Conservation (phyloP, 1,139 yeast species). For the Taphrina pruni region DNA sequence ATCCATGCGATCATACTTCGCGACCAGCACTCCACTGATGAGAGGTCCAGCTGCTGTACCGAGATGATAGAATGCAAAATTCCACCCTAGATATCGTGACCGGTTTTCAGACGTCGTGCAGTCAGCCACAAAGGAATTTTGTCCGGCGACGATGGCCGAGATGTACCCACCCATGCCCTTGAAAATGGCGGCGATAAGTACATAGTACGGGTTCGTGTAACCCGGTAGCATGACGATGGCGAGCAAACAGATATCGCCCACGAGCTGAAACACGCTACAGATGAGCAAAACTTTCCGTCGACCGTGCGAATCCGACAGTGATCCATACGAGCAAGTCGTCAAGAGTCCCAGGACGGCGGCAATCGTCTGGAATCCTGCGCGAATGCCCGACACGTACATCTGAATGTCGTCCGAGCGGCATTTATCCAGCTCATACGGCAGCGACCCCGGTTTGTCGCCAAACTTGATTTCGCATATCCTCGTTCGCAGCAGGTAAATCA, state of each 20-base stretch:
- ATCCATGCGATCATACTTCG: conserved; percentile 39
- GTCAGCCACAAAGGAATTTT: conserved; percentile 42
- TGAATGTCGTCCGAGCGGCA: conserved; percentile 41
- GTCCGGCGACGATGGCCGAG: conserved; percentile 41
- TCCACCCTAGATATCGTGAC: conserved; percentile 40
- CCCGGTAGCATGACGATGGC: conserved; percentile 36
- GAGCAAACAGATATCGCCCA: conserved; percentile 40
- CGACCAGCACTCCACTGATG: conserved; percentile 38
- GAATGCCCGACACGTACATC: conserved; percentile 39
- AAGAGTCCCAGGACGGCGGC: conserved; percentile 41
- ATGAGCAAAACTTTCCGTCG: conserved; percentile 40
- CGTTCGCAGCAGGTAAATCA: conserved; percentile 40
- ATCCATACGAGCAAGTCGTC: conserved; percentile 41
- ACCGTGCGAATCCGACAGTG: conserved; percentile 41
- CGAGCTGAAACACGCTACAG: conserved; percentile 29
- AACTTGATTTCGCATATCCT: conserved; percentile 36
- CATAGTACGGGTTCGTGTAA: conserved; percentile 32
- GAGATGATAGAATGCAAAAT: conserved; percentile 42
- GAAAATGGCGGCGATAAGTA: conserved; percentile 38
- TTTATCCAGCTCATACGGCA: conserved; percentile 34
- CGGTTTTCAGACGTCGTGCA: conserved; percentile 39
- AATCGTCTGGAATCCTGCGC: conserved; percentile 41
- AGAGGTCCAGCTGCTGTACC: conserved; percentile 43
- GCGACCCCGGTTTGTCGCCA: conserved; percentile 32
- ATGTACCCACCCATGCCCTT: conserved; percentile 42